Evolutionary conservation across 139 green algal genomes (phyloP).

Genomic region (Nannochloris sp.): DNA sequence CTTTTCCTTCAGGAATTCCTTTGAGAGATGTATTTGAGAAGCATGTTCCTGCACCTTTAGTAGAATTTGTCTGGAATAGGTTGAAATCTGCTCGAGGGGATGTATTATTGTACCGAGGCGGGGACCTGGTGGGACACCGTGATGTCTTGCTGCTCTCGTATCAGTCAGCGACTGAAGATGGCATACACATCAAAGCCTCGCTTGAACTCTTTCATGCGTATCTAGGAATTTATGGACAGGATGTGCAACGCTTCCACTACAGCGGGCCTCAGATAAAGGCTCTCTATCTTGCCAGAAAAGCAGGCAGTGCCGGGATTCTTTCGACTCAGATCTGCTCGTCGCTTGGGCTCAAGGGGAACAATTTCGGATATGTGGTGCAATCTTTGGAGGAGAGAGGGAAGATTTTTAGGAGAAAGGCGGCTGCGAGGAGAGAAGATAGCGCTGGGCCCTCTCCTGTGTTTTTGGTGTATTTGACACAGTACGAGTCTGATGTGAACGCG

Average conservation of each 20-base stretch:
- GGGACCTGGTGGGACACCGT: background rate
- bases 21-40: too few species aligned
- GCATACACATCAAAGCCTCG: slow-evolving; percentile 19
- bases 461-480: background rate
- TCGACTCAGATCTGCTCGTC: slow-evolving; percentile 38
- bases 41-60: background rate
- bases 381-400: slow-evolving; percentile 40
- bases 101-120: background rate
- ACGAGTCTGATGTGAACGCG: background rate
- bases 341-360: slow-evolving; percentile 38
- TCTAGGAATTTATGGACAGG: slow-evolving; percentile 42
- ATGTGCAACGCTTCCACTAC: slow-evolving; percentile 20
- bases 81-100: background rate
- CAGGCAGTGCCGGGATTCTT: slow-evolving; percentile 32
- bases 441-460: too few species aligned
- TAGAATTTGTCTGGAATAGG: background rate
- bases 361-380: slow-evolving; percentile 65
- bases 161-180: slow-evolving; percentile 13
- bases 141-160: slow-evolving; percentile 3
- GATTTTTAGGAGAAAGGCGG: slow-evolving; percentile 30
- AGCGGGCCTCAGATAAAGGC: slow-evolving; percentile 3
- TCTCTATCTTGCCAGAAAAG: background rate
- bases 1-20: too few species aligned
- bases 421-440: background rate
- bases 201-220: slow-evolving; percentile 24